A percentile compares a stretch with the other conserved stretches of the same genome.
phyloP scores from a whole-genome alignment of 169 alveolate species.

The Cryptosporidium bovis region DNA sequence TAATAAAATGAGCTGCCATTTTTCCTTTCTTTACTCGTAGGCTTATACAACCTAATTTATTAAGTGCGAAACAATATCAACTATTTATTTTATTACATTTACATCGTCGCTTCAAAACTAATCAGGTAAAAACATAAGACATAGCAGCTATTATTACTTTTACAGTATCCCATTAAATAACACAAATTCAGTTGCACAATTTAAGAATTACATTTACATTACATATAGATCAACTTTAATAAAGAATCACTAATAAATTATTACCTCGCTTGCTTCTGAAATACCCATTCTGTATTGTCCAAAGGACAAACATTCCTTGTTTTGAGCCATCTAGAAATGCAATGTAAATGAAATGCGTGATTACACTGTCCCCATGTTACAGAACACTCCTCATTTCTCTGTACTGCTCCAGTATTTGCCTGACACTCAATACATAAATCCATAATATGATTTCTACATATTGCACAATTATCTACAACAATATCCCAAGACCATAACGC shows the following conservation, averaged over 20 bases:
- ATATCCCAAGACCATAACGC: constrained; percentile 99
- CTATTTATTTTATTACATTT: too few species aligned
- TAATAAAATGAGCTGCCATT: too few species aligned
- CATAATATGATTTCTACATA: constrained; percentile 98
- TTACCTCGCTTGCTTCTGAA: constrained; percentile 80
- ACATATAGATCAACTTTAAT: background rate
- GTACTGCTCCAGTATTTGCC: constrained; percentile 87
- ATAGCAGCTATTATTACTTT: too few species aligned
- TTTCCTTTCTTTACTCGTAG: too few species aligned
- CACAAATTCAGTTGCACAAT: too few species aligned
- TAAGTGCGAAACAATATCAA: too few species aligned
- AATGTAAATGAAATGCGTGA: constrained; percentile 99
- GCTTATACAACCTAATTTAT: too few species aligned
- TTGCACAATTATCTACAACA: constrained; percentile 98
- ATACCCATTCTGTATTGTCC: constrained; percentile 95
- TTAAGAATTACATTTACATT: background rate
- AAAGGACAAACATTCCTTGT: constrained; percentile 98
- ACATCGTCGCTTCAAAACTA: too few species aligned
- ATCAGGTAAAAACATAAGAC: too few species aligned
- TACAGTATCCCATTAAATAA: too few species aligned
- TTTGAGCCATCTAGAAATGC: constrained; percentile 98
- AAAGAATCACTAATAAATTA: background rate
- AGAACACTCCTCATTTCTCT: constrained; percentile 91
- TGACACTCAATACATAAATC: constrained; percentile 98
- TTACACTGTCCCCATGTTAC: constrained; percentile 99